Evolutionary conservation across 805 yeast genomes (phyloP), one percentile per base, ranked within the genome.

Genomic region (Nakazawaea ernobii): DNA sequence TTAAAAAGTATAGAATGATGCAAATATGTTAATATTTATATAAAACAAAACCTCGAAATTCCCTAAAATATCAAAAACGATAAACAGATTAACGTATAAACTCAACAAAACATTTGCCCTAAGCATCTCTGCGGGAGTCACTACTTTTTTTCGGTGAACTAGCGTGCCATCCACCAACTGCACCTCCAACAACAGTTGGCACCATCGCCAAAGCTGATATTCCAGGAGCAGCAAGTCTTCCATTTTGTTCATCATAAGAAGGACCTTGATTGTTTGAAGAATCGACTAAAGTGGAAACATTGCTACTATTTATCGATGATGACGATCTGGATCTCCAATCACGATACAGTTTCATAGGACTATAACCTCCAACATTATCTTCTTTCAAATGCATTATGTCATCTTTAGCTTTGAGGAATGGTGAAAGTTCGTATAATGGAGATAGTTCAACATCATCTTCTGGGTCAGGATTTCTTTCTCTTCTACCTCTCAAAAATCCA

Each of bases 181-280:
- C 81, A 33, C 82, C 82, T 28, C 80, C 79, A 9, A 77, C 79
- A 46, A 75, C 67, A 14, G 77, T 70, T 1, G 82, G 82, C 5
- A 77, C 78, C 74, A 77, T 71, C 1, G 76, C 67, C 46, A 73
- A 55, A 2, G 76, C 75, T 20, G 71, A 67, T 17, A 73, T 58
- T 4, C 39, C 43, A 10, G 37, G 27, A 7, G 51, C 40, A 6
- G 42, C 27, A 2, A 35, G 39, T 24, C 37, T 17, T 10, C 42
- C 49, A 35, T 46, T 29, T 8, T 33, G 30, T 5, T 40, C 42
- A 11, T 45, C 48, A 15, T n/a, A 33, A 27, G 8, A 15, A 15
- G 24, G 32, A 32, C 35, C 38, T 15, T 24, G 43, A 27, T 27
- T 24, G 15, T 20, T 20, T 20, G 24, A 20, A 20, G 24, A 5